A percentile compares a stretch with the other conserved stretches of the same genome.
phyloP scores from a whole-genome alignment of 2,329 filamentous ascomycete genomes.

The Byssoonygena ceratinophila region DNA sequence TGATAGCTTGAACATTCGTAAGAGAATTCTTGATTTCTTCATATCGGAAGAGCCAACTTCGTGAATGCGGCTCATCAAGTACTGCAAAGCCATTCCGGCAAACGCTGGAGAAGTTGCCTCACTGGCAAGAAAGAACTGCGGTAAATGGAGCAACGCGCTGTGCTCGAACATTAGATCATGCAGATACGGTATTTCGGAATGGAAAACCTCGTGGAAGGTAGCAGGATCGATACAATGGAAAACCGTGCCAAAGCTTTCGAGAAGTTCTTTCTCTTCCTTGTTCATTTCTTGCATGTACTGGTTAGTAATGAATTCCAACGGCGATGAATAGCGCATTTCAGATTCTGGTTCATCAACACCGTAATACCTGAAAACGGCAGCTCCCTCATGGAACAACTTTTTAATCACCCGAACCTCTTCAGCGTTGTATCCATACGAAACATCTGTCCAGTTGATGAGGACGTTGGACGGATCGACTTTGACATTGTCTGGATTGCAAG shows the following conservation, averaged over 20 bases:
- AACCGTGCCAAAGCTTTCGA: constrained; percentile 95
- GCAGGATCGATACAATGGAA: constrained; percentile 98
- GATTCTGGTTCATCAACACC: constrained; percentile 68
- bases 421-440: constrained; percentile 90
- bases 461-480: constrained; percentile 66
- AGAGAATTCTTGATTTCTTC: constrained; percentile 80
- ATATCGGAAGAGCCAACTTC: constrained; percentile 88
- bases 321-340: constrained; percentile 65
- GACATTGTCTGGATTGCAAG: constrained; percentile 63
- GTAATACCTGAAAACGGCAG: constrained; percentile 94
- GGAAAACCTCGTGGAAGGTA: constrained; percentile 96
- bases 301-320: constrained; percentile 85
- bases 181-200: constrained; percentile 89
- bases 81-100: constrained; percentile 93
- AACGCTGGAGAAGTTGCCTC: constrained; percentile 97
- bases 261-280: constrained; percentile 92
- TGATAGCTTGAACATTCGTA: constrained; percentile 91
- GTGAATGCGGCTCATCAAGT: constrained; percentile 92
- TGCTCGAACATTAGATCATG: constrained; percentile 99
- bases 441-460: constrained; percentile 85
- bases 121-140: constrained; percentile 96
- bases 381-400: constrained; percentile 93
- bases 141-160: constrained; percentile 82
- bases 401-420: constrained; percentile 95
- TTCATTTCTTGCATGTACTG: constrained; percentile 89